A percentile compares a stretch with the other conserved stretches of the same genome.
Evolutionary conservation across 2,329 filamentous ascomycete species (phyloP).

Genomic region (Penicillium concentricum): DNA sequence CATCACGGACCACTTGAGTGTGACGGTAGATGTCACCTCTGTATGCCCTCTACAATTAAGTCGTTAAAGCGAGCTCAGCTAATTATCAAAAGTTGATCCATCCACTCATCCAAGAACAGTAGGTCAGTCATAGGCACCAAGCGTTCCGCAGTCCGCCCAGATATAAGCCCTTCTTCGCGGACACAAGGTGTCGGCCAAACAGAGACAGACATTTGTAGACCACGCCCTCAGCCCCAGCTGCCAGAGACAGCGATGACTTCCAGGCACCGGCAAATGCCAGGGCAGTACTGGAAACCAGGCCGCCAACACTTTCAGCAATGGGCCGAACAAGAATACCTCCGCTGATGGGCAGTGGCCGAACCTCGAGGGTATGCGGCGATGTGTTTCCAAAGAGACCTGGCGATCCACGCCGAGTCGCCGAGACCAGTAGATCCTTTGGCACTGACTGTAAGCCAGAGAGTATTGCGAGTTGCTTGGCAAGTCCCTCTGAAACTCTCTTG

Average conservation of each 20-base stretch:
- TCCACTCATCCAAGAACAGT: not conserved
- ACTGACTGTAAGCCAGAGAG: not conserved
- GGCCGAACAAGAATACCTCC: not conserved
- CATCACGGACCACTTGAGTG: not conserved
- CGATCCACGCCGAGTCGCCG: not conserved
- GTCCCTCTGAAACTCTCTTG: not conserved
- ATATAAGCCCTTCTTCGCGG: slow-evolving; percentile 8
- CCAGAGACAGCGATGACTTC: slow-evolving; percentile 4
- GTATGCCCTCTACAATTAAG: not conserved
- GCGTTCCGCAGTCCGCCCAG: not conserved
- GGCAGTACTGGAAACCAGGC: slow-evolving; percentile 5
- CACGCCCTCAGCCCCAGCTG: slow-evolving; percentile 1
- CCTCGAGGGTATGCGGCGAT: not conserved
- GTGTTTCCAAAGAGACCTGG: not conserved
- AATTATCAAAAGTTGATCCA: not conserved
- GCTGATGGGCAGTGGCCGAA: not conserved
- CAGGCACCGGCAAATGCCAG: slow-evolving; percentile 6
- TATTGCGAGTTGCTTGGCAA: not conserved
- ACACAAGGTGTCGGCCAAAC: slow-evolving; percentile 10
- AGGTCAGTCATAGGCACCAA: not conserved
- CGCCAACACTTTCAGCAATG: not conserved
- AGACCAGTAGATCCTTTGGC: not conserved
- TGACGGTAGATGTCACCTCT: not conserved
- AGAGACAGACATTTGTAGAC: slow-evolving; percentile 11
- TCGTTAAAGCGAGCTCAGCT: not conserved